Percentiles rank a stretch among this genome's conserved stretches.
phyloP scores from a whole-genome alignment of 2,329 filamentous ascomycete species.

The Parascedosporium putredinis region DNA sequence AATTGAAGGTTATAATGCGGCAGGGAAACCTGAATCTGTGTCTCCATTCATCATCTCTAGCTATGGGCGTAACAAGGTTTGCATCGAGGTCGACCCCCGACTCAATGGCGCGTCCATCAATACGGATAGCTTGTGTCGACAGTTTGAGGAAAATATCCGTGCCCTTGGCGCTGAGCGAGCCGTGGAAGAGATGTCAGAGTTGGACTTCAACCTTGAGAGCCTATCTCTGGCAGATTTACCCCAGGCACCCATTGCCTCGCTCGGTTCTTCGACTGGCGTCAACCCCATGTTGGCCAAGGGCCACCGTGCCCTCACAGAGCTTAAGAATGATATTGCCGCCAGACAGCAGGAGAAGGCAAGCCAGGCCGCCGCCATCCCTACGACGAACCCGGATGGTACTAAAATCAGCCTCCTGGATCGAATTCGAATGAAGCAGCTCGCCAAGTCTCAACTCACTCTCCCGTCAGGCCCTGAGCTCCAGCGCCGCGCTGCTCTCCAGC shows the following conservation, averaged over 20 bases:
- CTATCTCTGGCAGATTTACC: slow-evolving; percentile 40
- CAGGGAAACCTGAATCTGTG: slow-evolving; percentile 22
- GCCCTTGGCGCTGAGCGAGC: slow-evolving; percentile 29
- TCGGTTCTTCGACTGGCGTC: slow-evolving; percentile 20
- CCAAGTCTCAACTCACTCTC: slow-evolving; percentile 47
- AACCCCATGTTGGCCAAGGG: slow-evolving; percentile 54
- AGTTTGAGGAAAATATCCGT: slow-evolving; percentile 43
- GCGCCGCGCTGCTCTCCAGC: slow-evolving; percentile 54
- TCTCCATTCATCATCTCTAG: slow-evolving; percentile 36
- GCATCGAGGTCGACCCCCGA: slow-evolving; percentile 41
- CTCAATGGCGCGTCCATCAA: slow-evolving; percentile 28
- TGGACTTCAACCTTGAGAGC: slow-evolving; percentile 37
- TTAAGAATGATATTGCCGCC: slow-evolving; percentile 50
- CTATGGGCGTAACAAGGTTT: slow-evolving; percentile 45
- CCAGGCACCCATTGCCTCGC: slow-evolving; percentile 23
- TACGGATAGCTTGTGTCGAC: slow-evolving; percentile 40
- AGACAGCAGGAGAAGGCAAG: slow-evolving; percentile 37
- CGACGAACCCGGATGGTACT: slow-evolving; percentile 31
- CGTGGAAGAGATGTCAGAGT: slow-evolving; percentile 20
- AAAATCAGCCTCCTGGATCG: slow-evolving; percentile 66
- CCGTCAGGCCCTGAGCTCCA: slow-evolving; percentile 46
- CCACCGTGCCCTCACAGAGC: slow-evolving; percentile 56
- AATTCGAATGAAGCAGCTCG: slow-evolving; percentile 59
- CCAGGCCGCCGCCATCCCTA: slow-evolving; percentile 21
- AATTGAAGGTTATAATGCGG: slow-evolving; percentile 34